Evolutionary conservation across 352 stramenopile species (phyloP).

Genomic region (Phytophthora citricola): DNA sequence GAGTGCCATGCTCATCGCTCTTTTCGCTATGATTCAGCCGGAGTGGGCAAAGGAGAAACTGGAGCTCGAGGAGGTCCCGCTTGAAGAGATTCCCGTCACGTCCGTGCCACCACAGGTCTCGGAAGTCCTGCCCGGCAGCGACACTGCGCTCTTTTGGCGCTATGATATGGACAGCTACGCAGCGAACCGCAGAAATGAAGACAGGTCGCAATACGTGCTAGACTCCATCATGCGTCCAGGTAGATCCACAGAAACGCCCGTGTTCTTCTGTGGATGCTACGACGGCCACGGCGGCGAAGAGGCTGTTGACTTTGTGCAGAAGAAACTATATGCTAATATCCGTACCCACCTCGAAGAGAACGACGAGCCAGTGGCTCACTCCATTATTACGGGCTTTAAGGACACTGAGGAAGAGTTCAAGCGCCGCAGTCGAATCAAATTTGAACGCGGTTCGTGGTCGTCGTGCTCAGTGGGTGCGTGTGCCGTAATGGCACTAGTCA

Average conservation of each 20-base stretch:
- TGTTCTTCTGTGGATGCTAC: slow-evolving; percentile 81
- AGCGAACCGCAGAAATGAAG: slow-evolving; percentile 69
- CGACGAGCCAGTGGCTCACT: slow-evolving; percentile 44
- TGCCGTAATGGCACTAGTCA: slow-evolving; percentile 61
- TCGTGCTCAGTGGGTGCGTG: slow-evolving; percentile 72
- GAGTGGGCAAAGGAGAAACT: slow-evolving; percentile 59
- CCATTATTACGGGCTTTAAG: slow-evolving; percentile 64
- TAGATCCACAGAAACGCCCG: slow-evolving; percentile 19
- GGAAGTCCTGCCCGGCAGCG: slow-evolving; percentile 51
- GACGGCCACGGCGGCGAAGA: slow-evolving; percentile 71
- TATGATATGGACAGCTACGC: slow-evolving; percentile 79
- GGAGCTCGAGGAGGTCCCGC: slow-evolving; percentile 40
- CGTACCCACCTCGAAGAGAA: slow-evolving; percentile 39
- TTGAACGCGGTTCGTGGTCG: slow-evolving; percentile 61
- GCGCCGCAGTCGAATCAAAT: slow-evolving; percentile 55
- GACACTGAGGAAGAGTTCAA: slow-evolving; percentile 72
- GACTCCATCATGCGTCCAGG: slow-evolving; percentile 39
- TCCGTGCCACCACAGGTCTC: slow-evolving; percentile 61
- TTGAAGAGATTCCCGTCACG: slow-evolving; percentile 57
- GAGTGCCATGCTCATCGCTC: slow-evolving; percentile 61
- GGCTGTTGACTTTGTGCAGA: slow-evolving; percentile 73
- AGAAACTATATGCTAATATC: slow-evolving; percentile 68
- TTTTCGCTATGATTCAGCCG: slow-evolving; percentile 70
- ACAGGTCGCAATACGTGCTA: slow-evolving; percentile 65
- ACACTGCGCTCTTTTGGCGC: slow-evolving; percentile 58